phyloP scores from a whole-genome alignment of 345 rosid species.

The Zanthoxylum bungeanum region DNA sequence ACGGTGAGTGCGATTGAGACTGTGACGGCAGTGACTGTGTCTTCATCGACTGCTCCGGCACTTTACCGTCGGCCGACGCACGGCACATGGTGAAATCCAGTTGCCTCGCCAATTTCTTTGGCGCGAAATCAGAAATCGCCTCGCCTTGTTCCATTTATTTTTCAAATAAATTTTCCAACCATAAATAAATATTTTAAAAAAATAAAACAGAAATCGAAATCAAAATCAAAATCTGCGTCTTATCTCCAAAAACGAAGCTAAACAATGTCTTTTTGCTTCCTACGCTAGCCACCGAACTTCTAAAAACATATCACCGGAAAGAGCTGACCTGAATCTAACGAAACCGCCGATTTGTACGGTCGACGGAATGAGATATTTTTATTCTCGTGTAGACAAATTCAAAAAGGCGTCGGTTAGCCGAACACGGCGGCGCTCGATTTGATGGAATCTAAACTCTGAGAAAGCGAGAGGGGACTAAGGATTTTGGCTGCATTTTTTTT shows the following conservation, averaged over 20 bases:
- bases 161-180: background rate
- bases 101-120: conserved; percentile 46
- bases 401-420: background rate
- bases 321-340: background rate
- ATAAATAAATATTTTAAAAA: background rate
- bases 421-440: background rate
- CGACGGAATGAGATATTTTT: background rate
- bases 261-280: conserved; percentile 3
- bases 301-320: background rate
- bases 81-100: conserved; percentile 46
- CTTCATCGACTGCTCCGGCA: conserved; percentile 25
- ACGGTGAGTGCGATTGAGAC: background rate
- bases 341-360: background rate
- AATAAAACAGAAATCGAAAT: background rate
- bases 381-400: background rate
- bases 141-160: conserved; percentile 43
- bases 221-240: background rate
- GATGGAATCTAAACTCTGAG: background rate
- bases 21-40: conserved; percentile 22
- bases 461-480: background rate
- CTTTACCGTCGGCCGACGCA: conserved; percentile 27
- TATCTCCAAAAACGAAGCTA: background rate
- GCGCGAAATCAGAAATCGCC: conserved; percentile 36
- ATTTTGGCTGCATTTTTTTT: background rate
- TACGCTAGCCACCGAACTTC: background rate